Evolutionary conservation across 1,284 basidiomycete genomes (phyloP), one percentile per base, ranked within the genome.

Genomic region (Sanghuangporus weigelae): DNA sequence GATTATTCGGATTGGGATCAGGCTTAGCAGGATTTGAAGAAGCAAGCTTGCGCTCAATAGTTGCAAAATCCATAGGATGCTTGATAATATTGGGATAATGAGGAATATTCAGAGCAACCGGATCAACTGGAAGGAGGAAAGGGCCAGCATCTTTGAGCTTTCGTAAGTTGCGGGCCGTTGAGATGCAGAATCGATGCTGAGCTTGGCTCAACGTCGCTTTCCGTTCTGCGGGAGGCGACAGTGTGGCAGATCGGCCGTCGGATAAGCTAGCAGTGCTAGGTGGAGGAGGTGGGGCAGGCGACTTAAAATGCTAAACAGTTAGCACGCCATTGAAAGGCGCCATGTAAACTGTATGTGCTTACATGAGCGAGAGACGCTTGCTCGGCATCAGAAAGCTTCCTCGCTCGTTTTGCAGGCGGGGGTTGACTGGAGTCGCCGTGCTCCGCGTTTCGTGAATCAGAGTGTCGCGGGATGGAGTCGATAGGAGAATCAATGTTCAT

Each of bases 21-120:
- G 86, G 86, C 74, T 93, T 94, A 68, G 79, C 74, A 3, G 92
- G 90, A 70, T 91, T 92, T 8, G 90, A 91, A 1, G 89, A 85
- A 36, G 75, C 72, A 46, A 98, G 81, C 77, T 98, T 97, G 70
- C 85, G 85, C 76, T 98, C 96, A 67, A 98, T 85, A 23, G 96
- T 97, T n/a, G 86, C 83, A 57, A 99, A 84, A 74, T 99, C 97
- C 93, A 98, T 98, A 0, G 97, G 97, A 39, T 84, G 84, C 71
- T 88, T 91, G 77, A 99, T 87, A 72, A 98, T 87, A 62, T 82
- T 83, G 53, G 84, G 84, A 72, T 99, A 99, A 73, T 96, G 94
- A 12, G 95, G 97, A 66, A 99, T 92, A 69, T 88, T 89, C 67
- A 98, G 84, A 1, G 86, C 89, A 67, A 96, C 83, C n/a, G 89